Evolutionary conservation across 2,329 filamentous ascomycete species (phyloP), one percentile per base, ranked within the genome.

Genomic region (Ustulina deusta): DNA sequence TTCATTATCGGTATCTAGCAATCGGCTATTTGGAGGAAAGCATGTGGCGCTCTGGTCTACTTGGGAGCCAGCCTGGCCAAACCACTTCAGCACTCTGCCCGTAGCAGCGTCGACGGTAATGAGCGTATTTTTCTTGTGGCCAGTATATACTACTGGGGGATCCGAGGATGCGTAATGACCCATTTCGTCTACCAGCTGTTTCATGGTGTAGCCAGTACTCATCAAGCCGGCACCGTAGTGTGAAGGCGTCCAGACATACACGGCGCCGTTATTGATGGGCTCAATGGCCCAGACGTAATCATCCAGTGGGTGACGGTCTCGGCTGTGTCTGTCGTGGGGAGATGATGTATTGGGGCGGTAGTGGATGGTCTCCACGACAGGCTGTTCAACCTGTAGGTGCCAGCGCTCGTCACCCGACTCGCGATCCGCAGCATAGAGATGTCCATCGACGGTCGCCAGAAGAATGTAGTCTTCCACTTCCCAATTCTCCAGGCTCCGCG

Each of bases 381-480:
- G 93, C 74, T 91, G 89, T 74, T 93, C 92, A 69, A 92, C 89
- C 80, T 93, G 89, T 69, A 97, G 86, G 76, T 92, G 91, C 96
- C 96, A 98, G 78, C 90, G 91, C 74, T 91, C 87, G 71, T 90
- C 87, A 74, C 96, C 96, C 60, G 92, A 96, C 79, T 91, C 92
- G 76, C 96, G 89, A 83, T 97, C 93, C 81, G 90, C 90, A 79
- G 95, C 94, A 83, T 97, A 93, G 77, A 98, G 89, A 80, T 93
- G 93, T 86, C 96, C 96, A 86, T 98, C 94, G 89, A 98, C 93
- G 88, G 96, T 98, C 93, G 96, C 95, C 92, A 99, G 87, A 86
- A 99, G 93, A 84, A 98, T 93, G 89, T 97, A 97, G 86, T 98
- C 94, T 93, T 98, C 95, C 84, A 97, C 94, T 92, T 97, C 93